These are phyloP conservation scores for Herpetospermum pedunculosum DNA, from an alignment of 306 rosid species.

Conservation along the genomic window DNA sequence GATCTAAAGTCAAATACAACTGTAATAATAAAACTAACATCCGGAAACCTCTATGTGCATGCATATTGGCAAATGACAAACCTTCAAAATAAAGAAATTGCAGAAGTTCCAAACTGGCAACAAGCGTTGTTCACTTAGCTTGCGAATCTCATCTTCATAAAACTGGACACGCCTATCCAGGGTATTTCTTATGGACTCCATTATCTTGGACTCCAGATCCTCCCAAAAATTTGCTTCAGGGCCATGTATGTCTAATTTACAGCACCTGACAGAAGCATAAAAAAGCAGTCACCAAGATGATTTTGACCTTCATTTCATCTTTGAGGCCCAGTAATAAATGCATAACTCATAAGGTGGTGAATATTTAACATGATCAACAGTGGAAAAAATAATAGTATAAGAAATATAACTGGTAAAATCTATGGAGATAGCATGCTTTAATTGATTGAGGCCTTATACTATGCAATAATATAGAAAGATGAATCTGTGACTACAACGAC, in stretches of 20 bases:
- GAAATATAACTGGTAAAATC: background rate
- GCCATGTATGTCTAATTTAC: constrained; percentile 71
- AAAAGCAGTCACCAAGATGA: background rate
- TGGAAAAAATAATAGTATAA: background rate
- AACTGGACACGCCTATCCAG: constrained; percentile 94
- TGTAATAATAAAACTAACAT: background rate
- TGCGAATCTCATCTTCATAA: constrained; percentile 97
- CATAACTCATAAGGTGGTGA: background rate
- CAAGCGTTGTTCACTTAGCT: constrained; percentile 92
- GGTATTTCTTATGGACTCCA: constrained; percentile 85
- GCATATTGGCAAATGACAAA: constrained; percentile 29
- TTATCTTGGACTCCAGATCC: constrained; percentile 82
- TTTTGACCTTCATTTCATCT: background rate
- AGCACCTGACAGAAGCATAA: constrained; percentile 54
- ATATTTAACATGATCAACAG: background rate
- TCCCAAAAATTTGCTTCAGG: constrained; percentile 96
- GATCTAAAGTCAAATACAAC: background rate
- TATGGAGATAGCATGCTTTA: background rate
- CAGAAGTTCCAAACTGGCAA: constrained; percentile 99
- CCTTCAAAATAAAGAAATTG: constrained; percentile 94
- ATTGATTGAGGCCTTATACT: background rate
- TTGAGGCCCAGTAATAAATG: background rate
- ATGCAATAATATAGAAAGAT: background rate
- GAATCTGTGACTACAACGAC: background rate
- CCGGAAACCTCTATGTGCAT: constrained; percentile 9